These are phyloP conservation scores for Rhynchospora tenuis DNA, from an alignment of 176 grass and related monocot genomes.

Conservation along the genomic window DNA sequence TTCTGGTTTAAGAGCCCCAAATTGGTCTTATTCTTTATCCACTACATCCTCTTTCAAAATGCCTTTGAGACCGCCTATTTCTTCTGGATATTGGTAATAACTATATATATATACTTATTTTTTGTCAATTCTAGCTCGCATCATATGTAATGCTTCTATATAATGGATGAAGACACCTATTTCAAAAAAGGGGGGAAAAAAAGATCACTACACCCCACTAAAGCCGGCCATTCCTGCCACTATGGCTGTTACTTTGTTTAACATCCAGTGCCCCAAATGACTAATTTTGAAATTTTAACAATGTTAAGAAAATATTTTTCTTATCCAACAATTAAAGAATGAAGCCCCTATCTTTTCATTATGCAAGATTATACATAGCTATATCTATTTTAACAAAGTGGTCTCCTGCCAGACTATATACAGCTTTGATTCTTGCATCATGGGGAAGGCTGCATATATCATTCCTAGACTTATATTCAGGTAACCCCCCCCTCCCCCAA, in stretches of 20 bases:
- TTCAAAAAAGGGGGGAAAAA: too few relatives aligned
- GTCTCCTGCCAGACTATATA: constrained; percentile 32
- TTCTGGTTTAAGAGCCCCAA: constrained; percentile 73
- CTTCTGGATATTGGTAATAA: constrained; percentile 70
- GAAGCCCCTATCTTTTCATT: too few relatives aligned
- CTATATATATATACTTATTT: too few relatives aligned
- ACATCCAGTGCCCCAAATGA: too few relatives aligned
- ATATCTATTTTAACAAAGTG: background rate
- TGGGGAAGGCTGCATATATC: constrained; percentile 34
- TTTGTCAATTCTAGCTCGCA: background rate
- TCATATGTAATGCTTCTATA: background rate
- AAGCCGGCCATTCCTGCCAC: too few relatives aligned
- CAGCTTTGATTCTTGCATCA: constrained; percentile 53
- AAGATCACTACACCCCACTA: too few relatives aligned
- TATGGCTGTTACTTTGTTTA: too few relatives aligned
- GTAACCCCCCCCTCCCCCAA: background rate
- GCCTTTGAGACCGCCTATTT: constrained; percentile 80
- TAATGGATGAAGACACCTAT: background rate
- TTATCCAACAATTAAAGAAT: too few relatives aligned
- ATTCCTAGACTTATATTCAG: constrained; percentile 46
- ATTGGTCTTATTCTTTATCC: constrained; percentile 66
- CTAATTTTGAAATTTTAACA: too few relatives aligned
- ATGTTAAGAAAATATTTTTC: too few relatives aligned
- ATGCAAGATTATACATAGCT: background rate
- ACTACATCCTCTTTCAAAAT: constrained; percentile 75